phyloP scores from a whole-genome alignment of 1,284 basidiomycete species.

The Entoloma clypeatum region DNA sequence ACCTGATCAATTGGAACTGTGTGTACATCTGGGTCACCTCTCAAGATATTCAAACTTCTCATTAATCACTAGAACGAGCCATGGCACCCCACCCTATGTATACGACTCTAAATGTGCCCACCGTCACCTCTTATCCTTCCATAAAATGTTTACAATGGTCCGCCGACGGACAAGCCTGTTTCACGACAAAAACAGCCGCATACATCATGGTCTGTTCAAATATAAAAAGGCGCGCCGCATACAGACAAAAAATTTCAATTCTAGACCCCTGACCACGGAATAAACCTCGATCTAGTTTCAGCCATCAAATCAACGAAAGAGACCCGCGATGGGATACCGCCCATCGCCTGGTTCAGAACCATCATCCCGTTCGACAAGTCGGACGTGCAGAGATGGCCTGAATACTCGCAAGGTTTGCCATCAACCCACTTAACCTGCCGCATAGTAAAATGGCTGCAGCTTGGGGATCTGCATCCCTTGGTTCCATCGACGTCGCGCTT shows the following conservation, averaged over 20 bases:
- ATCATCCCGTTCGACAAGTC: constrained; percentile 51
- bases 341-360: constrained; percentile 64
- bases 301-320: constrained; percentile 36
- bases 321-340: constrained; percentile 27
- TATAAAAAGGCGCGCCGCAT: neutral
- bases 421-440: neutral
- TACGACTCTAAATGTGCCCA: constrained; percentile 51
- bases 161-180: constrained; percentile 63
- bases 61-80: too few relatives aligned
- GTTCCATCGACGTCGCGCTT: constrained; percentile 63
- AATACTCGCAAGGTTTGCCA: constrained; percentile 54
- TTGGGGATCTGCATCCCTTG: constrained; percentile 61
- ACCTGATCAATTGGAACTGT: too few relatives aligned
- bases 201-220: constrained; percentile 57
- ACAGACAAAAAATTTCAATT: neutral
- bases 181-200: constrained; percentile 59
- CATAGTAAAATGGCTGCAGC: constrained; percentile 27
- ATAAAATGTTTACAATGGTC: constrained; percentile 63
- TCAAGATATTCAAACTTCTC: too few relatives aligned
- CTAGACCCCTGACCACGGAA: constrained; percentile 70
- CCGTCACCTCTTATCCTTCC: constrained; percentile 56
- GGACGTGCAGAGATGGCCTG: constrained; percentile 54
- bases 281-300: constrained; percentile 54
- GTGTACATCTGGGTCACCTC: too few relatives aligned
- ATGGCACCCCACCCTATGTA: constrained; percentile 32